Conservation (phyloP, 2,329 filamentous ascomycete species). For the Hypoxylon sp. region DNA sequence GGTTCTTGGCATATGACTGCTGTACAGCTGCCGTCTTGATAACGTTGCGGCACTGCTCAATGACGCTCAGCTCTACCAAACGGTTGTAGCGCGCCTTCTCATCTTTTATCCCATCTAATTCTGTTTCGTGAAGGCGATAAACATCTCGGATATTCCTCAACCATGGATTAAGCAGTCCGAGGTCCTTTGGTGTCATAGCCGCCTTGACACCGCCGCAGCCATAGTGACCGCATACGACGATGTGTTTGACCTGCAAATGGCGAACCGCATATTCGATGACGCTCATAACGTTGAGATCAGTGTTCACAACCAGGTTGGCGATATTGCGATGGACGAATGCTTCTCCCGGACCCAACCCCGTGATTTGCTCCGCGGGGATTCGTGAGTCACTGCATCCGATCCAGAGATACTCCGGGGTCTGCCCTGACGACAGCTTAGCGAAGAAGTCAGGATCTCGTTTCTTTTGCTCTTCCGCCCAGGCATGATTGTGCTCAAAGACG, state of each 20-base stretch:
- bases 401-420: conserved; percentile 83
- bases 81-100: conserved; percentile 74
- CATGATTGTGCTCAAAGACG: conserved; percentile 78
- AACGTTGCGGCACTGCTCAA: conserved; percentile 82
- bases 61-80: conserved; percentile 87
- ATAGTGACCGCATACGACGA: conserved; percentile 85
- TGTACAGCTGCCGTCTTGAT: conserved; percentile 86
- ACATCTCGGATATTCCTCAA: conserved; percentile 82
- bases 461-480: conserved; percentile 74
- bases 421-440: conserved; percentile 73
- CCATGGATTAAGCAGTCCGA: conserved; percentile 81
- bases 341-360: conserved; percentile 87
- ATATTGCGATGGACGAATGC: conserved; percentile 97
- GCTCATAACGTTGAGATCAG: conserved; percentile 83
- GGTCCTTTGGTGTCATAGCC: conserved; percentile 78
- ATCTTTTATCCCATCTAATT: conserved; percentile 75
- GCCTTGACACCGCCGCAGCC: conserved; percentile 83
- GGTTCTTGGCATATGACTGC: conserved; percentile 74
- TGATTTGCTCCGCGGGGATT: conserved; percentile 90
- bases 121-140: conserved; percentile 78
- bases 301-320: conserved; percentile 86
- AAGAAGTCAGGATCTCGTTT: conserved; percentile 76
- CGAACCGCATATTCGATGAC: conserved; percentile 91
- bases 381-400: conserved; percentile 93
- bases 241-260: conserved; percentile 85